These are phyloP conservation scores for Panaeolus cyanescens DNA, from an alignment of 768 basidiomycete genomes.

Conservation along the genomic window DNA sequence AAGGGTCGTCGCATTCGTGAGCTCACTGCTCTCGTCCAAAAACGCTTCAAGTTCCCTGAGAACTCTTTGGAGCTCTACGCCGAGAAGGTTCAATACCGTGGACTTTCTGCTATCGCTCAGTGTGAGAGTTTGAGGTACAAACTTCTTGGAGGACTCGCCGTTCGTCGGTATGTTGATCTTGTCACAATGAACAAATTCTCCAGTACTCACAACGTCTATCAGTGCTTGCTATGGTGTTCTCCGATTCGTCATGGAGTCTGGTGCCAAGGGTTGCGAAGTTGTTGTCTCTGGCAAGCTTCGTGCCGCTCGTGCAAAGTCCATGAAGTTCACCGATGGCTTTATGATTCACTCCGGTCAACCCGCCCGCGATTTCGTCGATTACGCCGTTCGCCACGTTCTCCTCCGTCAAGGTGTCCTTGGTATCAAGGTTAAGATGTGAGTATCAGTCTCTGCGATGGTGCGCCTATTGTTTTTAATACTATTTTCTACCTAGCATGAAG, in stretches of 20 bases:
- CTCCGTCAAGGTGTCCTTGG: slow-evolving; percentile 98
- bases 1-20: slow-evolving; percentile 99
- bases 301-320: slow-evolving; percentile 98
- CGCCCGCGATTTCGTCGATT: slow-evolving; percentile 93
- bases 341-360: slow-evolving; percentile 99
- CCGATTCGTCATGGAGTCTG: slow-evolving; percentile 99
- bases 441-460: neutral
- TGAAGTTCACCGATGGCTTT: slow-evolving; percentile 99
- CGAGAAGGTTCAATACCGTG: slow-evolving; percentile 98
- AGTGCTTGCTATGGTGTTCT: slow-evolving; percentile 95
- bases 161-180: slow-evolving; percentile 77
- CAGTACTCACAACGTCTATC: neutral
- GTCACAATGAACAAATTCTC: neutral
- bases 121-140: slow-evolving; percentile 99
- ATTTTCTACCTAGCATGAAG: slow-evolving; percentile 76
- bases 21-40: slow-evolving; percentile 96
- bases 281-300: slow-evolving; percentile 99
- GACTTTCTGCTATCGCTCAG: slow-evolving; percentile 97
- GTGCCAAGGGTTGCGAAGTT: slow-evolving; percentile 99
- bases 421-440: slow-evolving; percentile 99
- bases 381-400: slow-evolving; percentile 97
- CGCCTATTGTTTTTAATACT: slow-evolving; percentile 6
- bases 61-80: slow-evolving; percentile 99
- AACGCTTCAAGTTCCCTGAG: slow-evolving; percentile 99
- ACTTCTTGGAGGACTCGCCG: slow-evolving; percentile 98